A percentile compares a stretch with the other conserved stretches of the same genome.
Conservation (phyloP, 441 rosid genomes). For the Populus hybrid region DNA sequence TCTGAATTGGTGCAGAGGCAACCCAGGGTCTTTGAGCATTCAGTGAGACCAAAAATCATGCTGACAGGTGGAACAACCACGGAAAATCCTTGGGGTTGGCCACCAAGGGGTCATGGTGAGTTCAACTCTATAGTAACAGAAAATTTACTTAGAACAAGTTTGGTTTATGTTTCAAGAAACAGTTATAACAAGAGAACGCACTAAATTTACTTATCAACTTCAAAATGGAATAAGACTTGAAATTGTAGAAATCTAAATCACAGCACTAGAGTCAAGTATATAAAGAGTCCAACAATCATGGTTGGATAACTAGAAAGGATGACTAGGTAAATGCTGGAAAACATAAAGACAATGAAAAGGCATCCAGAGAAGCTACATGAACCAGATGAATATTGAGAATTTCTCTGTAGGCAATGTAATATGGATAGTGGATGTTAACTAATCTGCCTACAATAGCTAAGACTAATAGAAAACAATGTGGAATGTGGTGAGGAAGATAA, state of each 20-base stretch:
- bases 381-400: neutral
- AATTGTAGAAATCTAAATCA: neutral
- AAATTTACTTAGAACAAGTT: neutral
- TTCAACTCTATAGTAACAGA: slow-evolving; percentile 2
- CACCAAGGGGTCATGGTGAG: neutral
- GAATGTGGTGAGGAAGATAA: neutral
- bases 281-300: neutral
- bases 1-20: neutral
- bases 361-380: neutral
- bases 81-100: neutral
- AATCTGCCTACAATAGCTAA: neutral
- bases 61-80: neutral
- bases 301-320: neutral
- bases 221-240: neutral
- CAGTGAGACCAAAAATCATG: neutral
- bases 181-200: neutral
- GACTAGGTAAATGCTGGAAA: neutral
- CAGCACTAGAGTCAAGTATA: neutral
- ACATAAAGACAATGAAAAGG: neutral
- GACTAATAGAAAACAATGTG: too few species aligned
- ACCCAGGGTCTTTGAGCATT: neutral
- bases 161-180: neutral
- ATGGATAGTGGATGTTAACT: neutral
- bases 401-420: neutral
- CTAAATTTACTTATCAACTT: neutral